Evolutionary conservation across 805 yeast species (phyloP), one percentile per base, ranked within the genome.

Genomic region (Spathaspora boniae): DNA sequence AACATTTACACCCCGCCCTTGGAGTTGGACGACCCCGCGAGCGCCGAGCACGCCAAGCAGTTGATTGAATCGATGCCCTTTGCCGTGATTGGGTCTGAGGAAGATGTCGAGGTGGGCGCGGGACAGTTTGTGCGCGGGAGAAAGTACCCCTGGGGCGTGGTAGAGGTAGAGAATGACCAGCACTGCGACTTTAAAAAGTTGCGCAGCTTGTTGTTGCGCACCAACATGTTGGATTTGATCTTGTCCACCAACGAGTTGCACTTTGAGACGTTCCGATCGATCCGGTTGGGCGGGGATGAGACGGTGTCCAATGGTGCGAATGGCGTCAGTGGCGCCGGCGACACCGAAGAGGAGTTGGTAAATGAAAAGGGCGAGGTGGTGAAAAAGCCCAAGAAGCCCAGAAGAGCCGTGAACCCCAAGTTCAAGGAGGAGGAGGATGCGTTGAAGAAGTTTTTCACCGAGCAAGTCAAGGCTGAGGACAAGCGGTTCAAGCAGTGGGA

Each of bases 401-500:
- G 87, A 74, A 61, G 74, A 53, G 59, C 69, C 34, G 74, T 68
- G 52, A 89, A 93, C 61, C 98, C 98, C 33, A 84, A 86, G 64
- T 93, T 85, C 70, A 83, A 88, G 62, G 97, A 93, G 63, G 98
- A 91, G 61, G 98, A 93, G 64, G 93, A 86, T 59, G 83, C 89
- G 22, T 73, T 93, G 56, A 87, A 93, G 75, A 83, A 85, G 65
- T 85, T 85, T 61, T 93, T 93, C 66, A 91, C 98, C 7, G 97
- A 89, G 62, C 97, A 93, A 69, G 72, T 93, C 42, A 89, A 91
- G 68, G 85, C 85, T 31, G 98, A 93, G 68, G 98, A 93, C 56
- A 94, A 87, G 54, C 78, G 98, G 57, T 93, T 93, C 64, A 86
- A 94, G 71, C 96, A 91, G 70, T 93, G 99, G 98, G 97, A 89